Evolutionary conservation across 164 flowering plant genomes (phyloP), one percentile per base, ranked within the genome.

Genomic region (Cinnamomum chago): DNA sequence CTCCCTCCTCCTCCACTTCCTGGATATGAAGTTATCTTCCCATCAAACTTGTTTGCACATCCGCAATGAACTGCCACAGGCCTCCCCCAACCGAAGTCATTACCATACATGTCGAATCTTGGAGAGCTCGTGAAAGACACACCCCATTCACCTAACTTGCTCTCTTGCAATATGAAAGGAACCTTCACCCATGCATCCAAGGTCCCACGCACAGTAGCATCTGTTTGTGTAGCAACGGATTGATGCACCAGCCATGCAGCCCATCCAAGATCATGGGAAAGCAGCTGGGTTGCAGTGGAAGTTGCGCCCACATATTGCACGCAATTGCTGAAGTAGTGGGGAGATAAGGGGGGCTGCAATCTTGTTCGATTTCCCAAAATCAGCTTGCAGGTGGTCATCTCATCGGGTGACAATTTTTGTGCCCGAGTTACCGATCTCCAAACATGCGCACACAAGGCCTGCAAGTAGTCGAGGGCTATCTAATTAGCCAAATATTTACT

Each of bases 41-140:
- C 97, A 82, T 92, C 98, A 67, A 92, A 89, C 66, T 91, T 93
- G 76, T 91, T 90, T 0, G 94, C 92, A 23, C 74, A 30, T 0
- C 98, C 97, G 76, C 97, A 89, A 68, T 97, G 75, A 0, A 90
- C 84, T 4, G 94, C 94, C 72, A 92, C 17, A 5, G 98, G 92
- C 65, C 84, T 77, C 0, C 98, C 98, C 95, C 25, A 24, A 24
- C 25, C 25, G 25, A 24, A 24, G 25, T 24, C 25, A 24, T 24
- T 24, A 0, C 25, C 25, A 24, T 24, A 24, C 25, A 24, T 24
- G 1, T 24, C 1, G 25, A 24, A 24, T 24, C 25, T 24, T 0
- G 25, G 25, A 24, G 25, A 24, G 25, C 25, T 24, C 93, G 94
- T 97, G 92, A 95, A 87, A 12, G 88, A 85, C 24, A 93, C 71